These are phyloP conservation scores for Juncus effusus DNA, from an alignment of 176 grass and related monocot species.

Conservation along the genomic window DNA sequence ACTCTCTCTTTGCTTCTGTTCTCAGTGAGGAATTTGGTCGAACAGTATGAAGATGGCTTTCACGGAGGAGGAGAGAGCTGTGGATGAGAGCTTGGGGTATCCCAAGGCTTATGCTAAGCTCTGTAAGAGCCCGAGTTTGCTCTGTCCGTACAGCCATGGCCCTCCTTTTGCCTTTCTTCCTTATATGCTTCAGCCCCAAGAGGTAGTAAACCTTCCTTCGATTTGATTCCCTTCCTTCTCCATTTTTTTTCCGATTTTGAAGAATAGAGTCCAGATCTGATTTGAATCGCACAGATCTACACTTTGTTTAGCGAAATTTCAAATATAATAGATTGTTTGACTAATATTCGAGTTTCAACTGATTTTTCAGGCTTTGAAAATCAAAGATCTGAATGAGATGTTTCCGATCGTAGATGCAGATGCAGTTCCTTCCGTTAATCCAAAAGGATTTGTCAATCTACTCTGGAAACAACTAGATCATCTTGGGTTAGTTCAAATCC, in stretches of 20 bases:
- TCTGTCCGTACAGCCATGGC: slow-evolving; percentile 51
- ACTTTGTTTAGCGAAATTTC: not conserved
- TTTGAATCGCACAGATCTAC: not conserved
- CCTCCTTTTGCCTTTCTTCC: slow-evolving; percentile 80
- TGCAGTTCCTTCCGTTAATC: slow-evolving; percentile 58
- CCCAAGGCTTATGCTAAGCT: slow-evolving; percentile 83
- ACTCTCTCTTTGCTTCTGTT: not conserved
- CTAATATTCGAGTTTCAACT: not conserved
- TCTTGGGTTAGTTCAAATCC: slow-evolving; percentile 47
- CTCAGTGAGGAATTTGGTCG: slow-evolving; percentile 20
- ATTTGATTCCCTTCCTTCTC: no score
- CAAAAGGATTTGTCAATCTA: slow-evolving; percentile 78
- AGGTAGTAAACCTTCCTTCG: slow-evolving; percentile 31
- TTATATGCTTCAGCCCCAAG: slow-evolving; percentile 75
- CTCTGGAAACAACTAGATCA: slow-evolving; percentile 98
- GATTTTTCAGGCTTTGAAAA: slow-evolving; percentile 50
- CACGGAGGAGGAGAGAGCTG: slow-evolving; percentile 70
- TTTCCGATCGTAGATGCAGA: slow-evolving; percentile 69
- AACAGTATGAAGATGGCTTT: slow-evolving; percentile 36
- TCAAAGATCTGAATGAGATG: slow-evolving; percentile 74
- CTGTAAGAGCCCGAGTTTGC: slow-evolving; percentile 39
- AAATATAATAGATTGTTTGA: not conserved
- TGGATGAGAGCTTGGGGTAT: slow-evolving; percentile 68
- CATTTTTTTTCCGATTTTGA: not conserved
- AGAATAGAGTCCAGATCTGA: not conserved